Evolutionary conservation across 257 asterid genomes (phyloP).

Genomic region (Jasminum sambac): DNA sequence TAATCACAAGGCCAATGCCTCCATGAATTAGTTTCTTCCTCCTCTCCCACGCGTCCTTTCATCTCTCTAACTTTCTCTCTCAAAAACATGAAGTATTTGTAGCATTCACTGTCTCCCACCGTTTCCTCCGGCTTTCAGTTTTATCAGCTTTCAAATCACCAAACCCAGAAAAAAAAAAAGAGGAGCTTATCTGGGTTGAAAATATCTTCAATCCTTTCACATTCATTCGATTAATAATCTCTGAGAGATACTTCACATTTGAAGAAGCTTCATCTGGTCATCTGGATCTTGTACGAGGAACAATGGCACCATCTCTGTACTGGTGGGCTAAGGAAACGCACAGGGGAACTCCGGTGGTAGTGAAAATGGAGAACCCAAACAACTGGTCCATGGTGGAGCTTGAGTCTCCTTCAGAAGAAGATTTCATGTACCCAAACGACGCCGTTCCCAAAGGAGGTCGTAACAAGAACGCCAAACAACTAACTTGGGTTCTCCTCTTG

Average conservation of each 20-base stretch:
- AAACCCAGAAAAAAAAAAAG: background rate
- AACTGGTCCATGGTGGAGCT: constrained; percentile 26
- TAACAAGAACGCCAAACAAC: constrained; percentile 25
- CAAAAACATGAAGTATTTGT: constrained; percentile 34
- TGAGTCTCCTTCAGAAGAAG: constrained; percentile 23
- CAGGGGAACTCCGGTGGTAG: constrained; percentile 18
- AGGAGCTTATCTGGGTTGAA: background rate
- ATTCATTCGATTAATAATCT: too few relatives aligned
- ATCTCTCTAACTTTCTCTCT: constrained; percentile 3
- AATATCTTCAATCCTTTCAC: background rate
- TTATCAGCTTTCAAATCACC: background rate
- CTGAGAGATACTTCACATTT: background rate
- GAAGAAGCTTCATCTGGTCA: background rate
- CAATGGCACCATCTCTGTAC: constrained; percentile 21
- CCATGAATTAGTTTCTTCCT: constrained; percentile 6
- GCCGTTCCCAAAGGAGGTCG: background rate
- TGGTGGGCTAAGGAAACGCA: constrained; percentile 23
- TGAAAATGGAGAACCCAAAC: constrained; percentile 23
- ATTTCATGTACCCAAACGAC: constrained; percentile 12
- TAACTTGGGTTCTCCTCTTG: constrained; percentile 23
- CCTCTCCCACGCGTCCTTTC: constrained; percentile 29
- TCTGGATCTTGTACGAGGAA: background rate
- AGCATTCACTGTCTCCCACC: constrained; percentile 25
- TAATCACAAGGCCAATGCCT: constrained; percentile 29
- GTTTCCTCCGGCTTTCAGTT: background rate